Conservation (phyloP, 192 early-diverging fungal species). For the Coemansia sp. region DNA sequence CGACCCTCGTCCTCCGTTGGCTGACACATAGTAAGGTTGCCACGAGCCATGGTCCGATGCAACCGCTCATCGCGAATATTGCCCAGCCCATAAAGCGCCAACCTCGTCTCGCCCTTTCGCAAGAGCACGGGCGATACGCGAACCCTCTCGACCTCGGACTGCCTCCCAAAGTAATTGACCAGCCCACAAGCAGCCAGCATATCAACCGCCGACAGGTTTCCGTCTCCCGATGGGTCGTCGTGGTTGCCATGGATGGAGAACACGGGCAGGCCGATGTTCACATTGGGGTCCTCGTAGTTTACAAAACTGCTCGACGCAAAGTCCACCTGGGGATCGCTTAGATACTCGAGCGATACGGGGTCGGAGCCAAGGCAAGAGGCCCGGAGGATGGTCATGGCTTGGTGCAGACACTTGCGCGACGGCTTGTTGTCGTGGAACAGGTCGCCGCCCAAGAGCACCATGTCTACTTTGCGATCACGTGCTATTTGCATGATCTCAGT, state of each 20-base stretch:
- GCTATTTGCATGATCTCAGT: constrained; percentile 86
- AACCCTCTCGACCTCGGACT: constrained; percentile 70
- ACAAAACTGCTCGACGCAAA: constrained; percentile 65
- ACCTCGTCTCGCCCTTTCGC: constrained; percentile 68
- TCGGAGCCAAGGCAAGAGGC: constrained; percentile 66
- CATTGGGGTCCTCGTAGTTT: constrained; percentile 86
- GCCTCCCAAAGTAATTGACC: constrained; percentile 92
- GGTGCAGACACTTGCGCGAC: constrained; percentile 71
- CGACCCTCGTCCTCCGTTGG: constrained; percentile 64
- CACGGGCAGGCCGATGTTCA: constrained; percentile 80
- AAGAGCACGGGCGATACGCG: constrained; percentile 77
- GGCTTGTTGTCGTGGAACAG: constrained; percentile 96
- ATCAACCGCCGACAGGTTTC: constrained; percentile 81
- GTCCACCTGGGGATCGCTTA: constrained; percentile 73
- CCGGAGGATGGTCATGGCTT: constrained; percentile 68
- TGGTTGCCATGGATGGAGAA: constrained; percentile 98
- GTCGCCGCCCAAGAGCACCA: constrained; percentile 91
- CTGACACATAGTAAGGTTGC: constrained; percentile 70
- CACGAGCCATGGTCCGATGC: constrained; percentile 69
- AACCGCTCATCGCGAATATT: constrained; percentile 91
- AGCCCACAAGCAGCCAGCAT: constrained; percentile 73
- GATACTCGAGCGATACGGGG: constrained; percentile 65
- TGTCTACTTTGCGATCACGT: constrained; percentile 65
- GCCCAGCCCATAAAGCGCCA: constrained; percentile 89
- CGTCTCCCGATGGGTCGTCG: constrained; percentile 88